Evolutionary conservation across 306 rosid species (phyloP).

Genomic region (Astragalus glycyphyllos): DNA sequence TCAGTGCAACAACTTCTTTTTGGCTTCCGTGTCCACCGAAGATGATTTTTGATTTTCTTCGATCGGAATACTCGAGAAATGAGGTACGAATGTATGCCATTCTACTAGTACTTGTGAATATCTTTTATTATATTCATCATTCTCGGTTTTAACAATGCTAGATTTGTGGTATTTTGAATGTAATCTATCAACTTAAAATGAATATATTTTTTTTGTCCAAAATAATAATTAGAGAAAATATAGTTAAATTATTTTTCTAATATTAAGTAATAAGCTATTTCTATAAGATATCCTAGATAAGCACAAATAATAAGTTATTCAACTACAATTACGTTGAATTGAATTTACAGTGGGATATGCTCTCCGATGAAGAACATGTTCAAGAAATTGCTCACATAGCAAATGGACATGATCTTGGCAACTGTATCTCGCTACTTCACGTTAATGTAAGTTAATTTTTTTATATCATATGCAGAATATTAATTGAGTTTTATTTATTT

Average conservation of each 20-base stretch:
- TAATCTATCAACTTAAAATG: too few species aligned
- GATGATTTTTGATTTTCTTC: constrained; percentile 67
- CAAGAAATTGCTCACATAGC: constrained; percentile 83
- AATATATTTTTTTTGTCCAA: too few species aligned
- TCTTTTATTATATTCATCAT: neutral
- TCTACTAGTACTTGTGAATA: neutral
- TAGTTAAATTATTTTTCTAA: too few species aligned
- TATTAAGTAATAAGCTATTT: too few species aligned
- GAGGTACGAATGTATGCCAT: constrained; percentile 50
- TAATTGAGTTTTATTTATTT: too few species aligned
- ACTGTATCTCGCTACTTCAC: constrained; percentile 69
- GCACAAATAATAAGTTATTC: too few species aligned
- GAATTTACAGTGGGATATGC: constrained; percentile 81
- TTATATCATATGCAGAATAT: too few species aligned
- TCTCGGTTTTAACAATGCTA: too few species aligned
- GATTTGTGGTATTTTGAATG: too few species aligned
- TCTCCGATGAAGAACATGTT: constrained; percentile 69
- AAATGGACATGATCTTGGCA: constrained; percentile 77
- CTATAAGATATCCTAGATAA: too few species aligned
- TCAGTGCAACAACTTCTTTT: constrained; percentile 83
- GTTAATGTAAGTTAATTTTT: constrained; percentile 58
- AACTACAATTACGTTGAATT: neutral
- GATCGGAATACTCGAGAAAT: constrained; percentile 62
- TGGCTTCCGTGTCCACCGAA: constrained; percentile 79
- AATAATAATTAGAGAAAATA: too few species aligned